phyloP scores from a whole-genome alignment of 208 protist genomes.

The Strigomonas culicis region DNA sequence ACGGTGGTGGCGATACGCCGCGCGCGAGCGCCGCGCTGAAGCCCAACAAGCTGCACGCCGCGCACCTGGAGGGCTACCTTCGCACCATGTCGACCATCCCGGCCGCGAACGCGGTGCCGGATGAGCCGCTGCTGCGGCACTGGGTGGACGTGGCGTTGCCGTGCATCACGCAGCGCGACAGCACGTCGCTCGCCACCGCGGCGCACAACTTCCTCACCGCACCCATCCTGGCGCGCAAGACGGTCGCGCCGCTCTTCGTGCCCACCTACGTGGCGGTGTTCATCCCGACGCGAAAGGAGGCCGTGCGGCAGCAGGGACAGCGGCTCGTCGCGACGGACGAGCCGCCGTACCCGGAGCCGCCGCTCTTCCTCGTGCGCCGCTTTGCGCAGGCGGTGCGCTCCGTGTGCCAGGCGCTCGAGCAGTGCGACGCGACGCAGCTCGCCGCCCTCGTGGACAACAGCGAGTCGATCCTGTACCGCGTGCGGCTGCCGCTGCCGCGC shows the following conservation, averaged over 20 bases:
- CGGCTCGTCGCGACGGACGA: not conserved
- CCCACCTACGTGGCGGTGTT: conserved; percentile 70
- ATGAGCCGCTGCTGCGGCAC: conserved; percentile 52
- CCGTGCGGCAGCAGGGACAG: not conserved
- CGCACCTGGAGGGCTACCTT: conserved; percentile 66
- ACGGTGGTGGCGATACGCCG: not conserved
- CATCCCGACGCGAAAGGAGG: conserved; percentile 26
- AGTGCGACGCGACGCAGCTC: conserved; percentile 48
- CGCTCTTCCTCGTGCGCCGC: conserved; percentile 46
- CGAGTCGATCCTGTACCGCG: conserved; percentile 12
- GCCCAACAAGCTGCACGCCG: conserved; percentile 46
- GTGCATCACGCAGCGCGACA: conserved; percentile 39
- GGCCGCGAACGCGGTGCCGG: conserved; percentile 48
- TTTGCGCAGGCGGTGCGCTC: conserved; percentile 55
- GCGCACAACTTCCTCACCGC: conserved; percentile 69
- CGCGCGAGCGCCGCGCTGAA: not conserved
- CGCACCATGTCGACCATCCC: conserved; percentile 45
- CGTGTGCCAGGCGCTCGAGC: conserved; percentile 52
- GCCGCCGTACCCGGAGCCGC: conserved; percentile 42
- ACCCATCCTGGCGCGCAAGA: conserved; percentile 48
- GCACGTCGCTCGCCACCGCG: conserved; percentile 38
- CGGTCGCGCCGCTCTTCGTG: conserved; percentile 66
- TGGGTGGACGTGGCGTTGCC: conserved; percentile 61
- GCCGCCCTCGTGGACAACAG: conserved; percentile 31
- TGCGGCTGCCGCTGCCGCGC: not conserved